A percentile compares a stretch with the other conserved stretches of the same genome.
These are phyloP conservation scores for Ophiocordyceps polyrhachis-furcata DNA, from an alignment of 2,329 filamentous ascomycete species.

Conservation along the genomic window DNA sequence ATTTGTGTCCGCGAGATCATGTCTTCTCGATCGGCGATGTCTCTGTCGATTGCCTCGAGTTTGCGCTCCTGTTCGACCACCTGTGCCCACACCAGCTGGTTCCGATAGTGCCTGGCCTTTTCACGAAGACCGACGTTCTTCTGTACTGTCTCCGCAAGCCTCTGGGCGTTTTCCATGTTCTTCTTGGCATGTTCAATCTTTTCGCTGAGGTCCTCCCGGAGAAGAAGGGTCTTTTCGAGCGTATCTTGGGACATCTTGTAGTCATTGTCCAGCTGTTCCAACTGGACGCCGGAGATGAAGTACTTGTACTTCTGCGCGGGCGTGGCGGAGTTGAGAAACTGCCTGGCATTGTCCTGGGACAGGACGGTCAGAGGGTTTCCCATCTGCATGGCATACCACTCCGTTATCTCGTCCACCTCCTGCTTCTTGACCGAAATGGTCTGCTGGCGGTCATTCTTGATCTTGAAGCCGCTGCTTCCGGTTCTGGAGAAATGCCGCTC, in stretches of 20 bases:
- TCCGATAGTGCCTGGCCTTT: slow-evolving; percentile 37
- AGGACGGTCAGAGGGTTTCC: slow-evolving; percentile 94
- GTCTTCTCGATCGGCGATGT: slow-evolving; percentile 9
- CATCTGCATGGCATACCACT: slow-evolving; percentile 84
- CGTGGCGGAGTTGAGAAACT: slow-evolving; percentile 76
- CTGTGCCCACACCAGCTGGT: slow-evolving; percentile 72
- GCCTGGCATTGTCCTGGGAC: slow-evolving; percentile 84
- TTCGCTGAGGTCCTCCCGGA: slow-evolving; percentile 17
- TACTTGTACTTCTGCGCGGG: slow-evolving; percentile 85
- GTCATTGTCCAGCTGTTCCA: slow-evolving; percentile 81
- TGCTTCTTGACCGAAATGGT: slow-evolving; percentile 65
- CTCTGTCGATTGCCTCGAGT: slow-evolving; percentile 17
- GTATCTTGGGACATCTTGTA: slow-evolving; percentile 70
- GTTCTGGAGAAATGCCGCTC: slow-evolving; percentile 69
- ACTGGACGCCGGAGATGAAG: slow-evolving; percentile 83
- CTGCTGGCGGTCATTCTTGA: slow-evolving; percentile 54
- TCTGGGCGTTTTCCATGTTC: slow-evolving; percentile 38
- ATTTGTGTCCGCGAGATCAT: slow-evolving; percentile 11
- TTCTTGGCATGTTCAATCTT: slow-evolving; percentile 18
- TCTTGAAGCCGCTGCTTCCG: slow-evolving; percentile 66
- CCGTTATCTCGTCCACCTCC: slow-evolving; percentile 82
- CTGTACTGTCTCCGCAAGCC: slow-evolving; percentile 44
- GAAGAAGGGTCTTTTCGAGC: slow-evolving; percentile 41
- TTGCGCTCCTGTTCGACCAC: slow-evolving; percentile 56
- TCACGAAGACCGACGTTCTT: slow-evolving; percentile 46